Base-by-base conservation (phyloP, 495 filamentous ascomycete species). In the Margaritispora aquatica region DNA sequence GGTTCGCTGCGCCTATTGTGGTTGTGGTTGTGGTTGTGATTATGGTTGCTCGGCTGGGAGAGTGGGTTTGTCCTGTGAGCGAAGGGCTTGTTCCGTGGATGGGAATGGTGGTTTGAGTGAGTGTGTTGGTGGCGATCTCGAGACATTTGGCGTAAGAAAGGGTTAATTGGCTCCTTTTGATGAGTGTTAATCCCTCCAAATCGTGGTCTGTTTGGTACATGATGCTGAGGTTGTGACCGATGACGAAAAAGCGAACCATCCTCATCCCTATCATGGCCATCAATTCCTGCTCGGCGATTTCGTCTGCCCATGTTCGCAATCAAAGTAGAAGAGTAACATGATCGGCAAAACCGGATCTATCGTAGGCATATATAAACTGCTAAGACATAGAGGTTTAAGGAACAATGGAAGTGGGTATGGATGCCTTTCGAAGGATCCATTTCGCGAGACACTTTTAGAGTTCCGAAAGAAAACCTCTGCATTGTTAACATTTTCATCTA, bases 361-460 rank as follows among this genome's bases (percentile, higher is more conserved):
- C 17, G 10, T n/a, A 44, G 38, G 8, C 2, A 10, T 44, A 44
- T 44, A 10, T 44, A 44, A 44, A 44, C 38, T n/a, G 2, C 3
- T 44, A n/a, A n/a, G 10, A 9, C 15, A n/a, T n/a, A 44, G 38
- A 44, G 17, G 19, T 10, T n/a, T n/a, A n/a, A n/a, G n/a, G n/a
- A 21, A 41, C 31, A 56, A 41, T 41, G 20, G 23, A 44, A 19
- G 21, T 10, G 8, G 21, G 10, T 26, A 26, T 51, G 22, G 51
- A 60, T 49, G 19, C 11, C 11, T 23, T 54, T 55, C 51, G 58
- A 60, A 55, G 17, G 51, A 60, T 55, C 51, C 51, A 26, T 36
- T 21, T 21, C 20, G 5, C 17, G 21, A 15, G n/a, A 51, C 26
- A n/a, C 29, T 5, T 34, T 5, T 34, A 34, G 58, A 54, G 5